phyloP scores from a whole-genome alignment of 148 eudicot species.

The Hydrangea macrophylla region DNA sequence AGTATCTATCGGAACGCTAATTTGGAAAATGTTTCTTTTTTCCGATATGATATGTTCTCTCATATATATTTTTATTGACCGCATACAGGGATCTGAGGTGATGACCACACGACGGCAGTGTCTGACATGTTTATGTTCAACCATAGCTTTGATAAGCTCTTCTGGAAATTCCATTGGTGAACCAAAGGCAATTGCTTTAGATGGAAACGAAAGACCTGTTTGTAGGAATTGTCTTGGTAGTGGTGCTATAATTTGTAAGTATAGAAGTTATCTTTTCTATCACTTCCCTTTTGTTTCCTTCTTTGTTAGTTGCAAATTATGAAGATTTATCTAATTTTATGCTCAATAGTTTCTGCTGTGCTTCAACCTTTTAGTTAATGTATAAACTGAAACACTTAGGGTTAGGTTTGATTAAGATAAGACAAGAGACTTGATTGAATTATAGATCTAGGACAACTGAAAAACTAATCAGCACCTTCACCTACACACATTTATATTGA shows the following conservation, averaged over 20 bases:
- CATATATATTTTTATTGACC: too few species aligned
- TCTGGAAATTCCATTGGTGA: constrained; percentile 29
- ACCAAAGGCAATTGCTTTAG: constrained; percentile 53
- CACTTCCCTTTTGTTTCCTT: not conserved
- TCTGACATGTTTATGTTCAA: constrained; percentile 71
- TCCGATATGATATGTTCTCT: too few species aligned
- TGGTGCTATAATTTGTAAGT: constrained; percentile 92
- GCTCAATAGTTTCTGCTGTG: not conserved
- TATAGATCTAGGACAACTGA: too few species aligned
- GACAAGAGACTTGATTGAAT: too few species aligned
- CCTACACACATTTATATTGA: too few species aligned
- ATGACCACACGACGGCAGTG: constrained; percentile 61
- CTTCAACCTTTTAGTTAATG: too few species aligned
- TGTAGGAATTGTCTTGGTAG: constrained; percentile 87
- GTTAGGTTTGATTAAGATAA: too few species aligned
- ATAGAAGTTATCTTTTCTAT: not conserved
- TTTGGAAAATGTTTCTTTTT: not conserved
- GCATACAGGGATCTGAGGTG: constrained; percentile 45
- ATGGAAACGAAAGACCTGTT: constrained; percentile 48
- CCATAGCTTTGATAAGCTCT: constrained; percentile 38
- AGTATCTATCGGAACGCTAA: constrained; percentile 1
- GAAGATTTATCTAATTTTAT: not conserved
- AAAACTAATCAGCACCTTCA: too few species aligned
- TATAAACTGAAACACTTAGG: too few species aligned
- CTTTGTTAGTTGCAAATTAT: not conserved